Evolutionary conservation across 2,329 filamentous ascomycete genomes (phyloP), one percentile per base, ranked within the genome.

Genomic region (Cadophora malorum): DNA sequence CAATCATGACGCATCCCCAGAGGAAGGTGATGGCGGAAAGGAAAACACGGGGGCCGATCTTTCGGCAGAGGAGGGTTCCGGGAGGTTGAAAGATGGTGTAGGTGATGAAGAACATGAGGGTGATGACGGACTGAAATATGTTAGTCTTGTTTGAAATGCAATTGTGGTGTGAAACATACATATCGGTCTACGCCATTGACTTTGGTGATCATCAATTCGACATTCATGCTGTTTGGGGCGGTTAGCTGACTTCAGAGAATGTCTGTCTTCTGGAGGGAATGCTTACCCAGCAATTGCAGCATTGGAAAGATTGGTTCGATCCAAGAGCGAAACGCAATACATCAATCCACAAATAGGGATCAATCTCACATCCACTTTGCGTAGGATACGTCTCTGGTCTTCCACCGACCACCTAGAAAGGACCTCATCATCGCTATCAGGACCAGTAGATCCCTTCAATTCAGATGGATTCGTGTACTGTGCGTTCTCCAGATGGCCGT

Each of bases 291-390:
- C 91, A 76, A 94, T 90, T 59, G 87, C 86, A 58, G 91, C 91
- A 23, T 86, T 83, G 23, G 86, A 86, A 78, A 94, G 80, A 77
- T 95, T 95, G 3, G 90, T 92, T 31, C 92, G 83, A 77, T 95
- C 92, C 87, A 94, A 91, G 66, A 94, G 80, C 70, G 86, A 90
- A 73, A 93, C 83, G 76, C 90, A 93, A 79, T 94, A 94, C 81
- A 92, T 85, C 71, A 84, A 76, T 28, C 89, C 89, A 4, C 87
- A 85, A 1, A 85, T 89, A 5, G 85, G 76, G 55, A 91, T 85
- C 8, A 91, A 81, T 2, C 89, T 86, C 35, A 84, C 81, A 78
- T 96, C 92, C 72, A 95, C 82, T n/a, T 87, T 86, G 65, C 85
- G 83, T 52, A 93, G 87, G 74, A 95, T 91, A 52, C 81, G 84